Evolutionary conservation across 2,329 filamentous ascomycete genomes (phyloP), one percentile per base, ranked within the genome.

Genomic region (Fusarium sp.): DNA sequence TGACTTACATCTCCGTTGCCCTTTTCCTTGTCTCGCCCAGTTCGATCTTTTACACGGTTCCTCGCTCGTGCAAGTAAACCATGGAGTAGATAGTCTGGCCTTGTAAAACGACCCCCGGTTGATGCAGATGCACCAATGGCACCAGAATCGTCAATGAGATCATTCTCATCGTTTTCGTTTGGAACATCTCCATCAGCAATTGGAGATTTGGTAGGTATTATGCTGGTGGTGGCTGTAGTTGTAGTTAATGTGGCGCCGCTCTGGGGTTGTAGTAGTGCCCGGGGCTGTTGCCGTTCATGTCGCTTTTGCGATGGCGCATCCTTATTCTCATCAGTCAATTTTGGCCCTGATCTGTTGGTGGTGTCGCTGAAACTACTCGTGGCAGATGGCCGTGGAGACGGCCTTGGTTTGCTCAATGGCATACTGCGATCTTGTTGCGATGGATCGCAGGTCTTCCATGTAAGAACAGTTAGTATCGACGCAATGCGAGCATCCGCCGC

Each of bases 381-480:
- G 38, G 44, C 53, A 53, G 64, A 58, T 49, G 67, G 56, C 53
- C 71, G 60, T 33, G 47, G 60, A 42, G 73, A 76, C 53, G 75
- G 75, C 62, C 72, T 75, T 40, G 65, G 18, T 44, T 77, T 77
- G 54, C 61, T 75, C 49, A 77, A 64, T 68, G 75, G 75, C 75
- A 77, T 77, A n/a, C 32, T 58, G 57, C 44, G 32, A 53, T 59
- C 40, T 37, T 52, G 60, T 44, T 47, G 49, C 30, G 47, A 64
- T 49, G 19, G 42, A 54, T 54, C 35, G 23, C 28, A n/a, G 25
- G 30, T 37, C 32, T 64, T 46, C 33, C 56, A 44, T 66, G 35
- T 40, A 66, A 30, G 19, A 28, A n/a, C 50, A 25, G 30, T 59
- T 30, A 57, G 44, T 16, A 30, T 61, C 42, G 33, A 60, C 59